A percentile compares a stretch with the other conserved stretches of the same genome.
Evolutionary conservation across 1,284 basidiomycete genomes (phyloP).

Genomic region (Ganoderma boninense): DNA sequence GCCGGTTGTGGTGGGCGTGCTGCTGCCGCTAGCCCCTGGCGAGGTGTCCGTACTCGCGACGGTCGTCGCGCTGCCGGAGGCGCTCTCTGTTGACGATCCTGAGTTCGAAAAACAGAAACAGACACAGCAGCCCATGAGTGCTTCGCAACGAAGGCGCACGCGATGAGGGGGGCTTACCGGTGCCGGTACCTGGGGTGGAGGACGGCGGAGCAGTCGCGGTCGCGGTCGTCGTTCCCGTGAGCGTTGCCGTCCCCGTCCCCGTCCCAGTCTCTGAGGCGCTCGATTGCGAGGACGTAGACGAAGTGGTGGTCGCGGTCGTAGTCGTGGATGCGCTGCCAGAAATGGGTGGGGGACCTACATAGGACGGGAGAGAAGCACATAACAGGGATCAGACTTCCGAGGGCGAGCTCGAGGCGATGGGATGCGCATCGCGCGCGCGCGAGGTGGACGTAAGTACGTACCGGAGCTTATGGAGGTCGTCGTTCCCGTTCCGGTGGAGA

Average conservation of each 20-base stretch:
- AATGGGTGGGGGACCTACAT: neutral
- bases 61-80: neutral
- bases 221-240: neutral
- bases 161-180: neutral
- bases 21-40: neutral
- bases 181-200: too few relatives aligned
- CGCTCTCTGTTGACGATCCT: neutral
- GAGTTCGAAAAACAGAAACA: neutral
- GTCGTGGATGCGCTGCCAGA: neutral
- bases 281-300: constrained; percentile 11
- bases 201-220: neutral
- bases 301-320: neutral
- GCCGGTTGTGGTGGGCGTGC: too few relatives aligned
- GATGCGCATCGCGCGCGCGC: too few relatives aligned
- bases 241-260: neutral
- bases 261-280: neutral
- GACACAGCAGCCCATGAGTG: neutral
- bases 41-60: neutral
- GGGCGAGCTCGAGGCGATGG: neutral
- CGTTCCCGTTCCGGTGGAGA: constrained; percentile 1
- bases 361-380: neutral
- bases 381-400: neutral
- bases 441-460: neutral
- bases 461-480: constrained; percentile 29
- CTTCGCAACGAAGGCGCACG: too few relatives aligned